A percentile compares a stretch with the other conserved stretches of the same genome.
These are phyloP conservation scores for Lipomyces mesembrius DNA, from an alignment of 805 yeast species.

Conservation along the genomic window DNA sequence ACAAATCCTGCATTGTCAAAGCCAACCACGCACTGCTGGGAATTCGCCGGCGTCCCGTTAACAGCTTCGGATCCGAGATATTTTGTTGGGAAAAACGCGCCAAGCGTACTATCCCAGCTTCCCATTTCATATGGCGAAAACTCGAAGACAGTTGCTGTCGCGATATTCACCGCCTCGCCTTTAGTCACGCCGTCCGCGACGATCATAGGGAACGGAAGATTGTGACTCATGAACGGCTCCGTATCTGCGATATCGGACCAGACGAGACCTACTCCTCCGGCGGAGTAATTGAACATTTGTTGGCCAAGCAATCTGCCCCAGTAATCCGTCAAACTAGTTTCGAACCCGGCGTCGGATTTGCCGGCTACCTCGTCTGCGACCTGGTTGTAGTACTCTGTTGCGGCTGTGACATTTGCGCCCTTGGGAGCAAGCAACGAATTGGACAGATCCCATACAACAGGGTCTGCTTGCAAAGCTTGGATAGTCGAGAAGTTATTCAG, in stretches of 20 bases:
- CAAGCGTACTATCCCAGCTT: conserved; percentile 80
- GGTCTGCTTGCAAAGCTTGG: conserved; percentile 39
- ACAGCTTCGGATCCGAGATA: conserved; percentile 72
- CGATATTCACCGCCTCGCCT: conserved; percentile 57
- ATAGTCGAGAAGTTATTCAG: conserved; percentile 49
- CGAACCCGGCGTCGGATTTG: conserved; percentile 68
- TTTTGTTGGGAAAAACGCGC: conserved; percentile 67
- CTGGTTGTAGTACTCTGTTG: conserved; percentile 56
- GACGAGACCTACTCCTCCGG: conserved; percentile 66
- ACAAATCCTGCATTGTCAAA: conserved; percentile 78
- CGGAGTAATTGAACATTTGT: conserved; percentile 66
- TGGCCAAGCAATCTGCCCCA: conserved; percentile 81
- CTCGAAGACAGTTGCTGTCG: conserved; percentile 65
- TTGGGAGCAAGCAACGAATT: conserved; percentile 40
- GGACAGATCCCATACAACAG: conserved; percentile 44
- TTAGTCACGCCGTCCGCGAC: conserved; percentile 53
- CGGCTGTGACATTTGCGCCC: conserved; percentile 47
- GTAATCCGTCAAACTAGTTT: conserved; percentile 70
- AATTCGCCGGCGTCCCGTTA: conserved; percentile 58
- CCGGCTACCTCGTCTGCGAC: conserved; percentile 52
- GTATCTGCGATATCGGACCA: conserved; percentile 63
- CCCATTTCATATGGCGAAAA: conserved; percentile 72
- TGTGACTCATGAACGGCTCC: conserved; percentile 62
- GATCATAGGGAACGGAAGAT: conserved; percentile 74
- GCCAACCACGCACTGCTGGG: conserved; percentile 60